phyloP scores from a whole-genome alignment of 768 basidiomycete species.

The Collybia nuda region DNA sequence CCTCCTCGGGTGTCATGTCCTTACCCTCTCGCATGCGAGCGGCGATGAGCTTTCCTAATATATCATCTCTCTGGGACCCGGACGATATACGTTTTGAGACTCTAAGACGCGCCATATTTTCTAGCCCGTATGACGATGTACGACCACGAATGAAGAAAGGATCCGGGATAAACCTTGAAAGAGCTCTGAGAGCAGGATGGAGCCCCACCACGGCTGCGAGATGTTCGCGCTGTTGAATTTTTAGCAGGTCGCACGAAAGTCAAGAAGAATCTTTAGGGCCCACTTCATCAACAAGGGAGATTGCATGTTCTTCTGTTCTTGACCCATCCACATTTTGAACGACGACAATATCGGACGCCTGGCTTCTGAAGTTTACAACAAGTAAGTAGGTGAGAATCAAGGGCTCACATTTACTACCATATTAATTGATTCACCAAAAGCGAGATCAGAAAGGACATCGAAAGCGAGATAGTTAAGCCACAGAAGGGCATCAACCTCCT shows the following conservation, averaged over 20 bases:
- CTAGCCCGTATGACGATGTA: conserved; percentile 19
- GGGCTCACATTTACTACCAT: conserved; percentile 24
- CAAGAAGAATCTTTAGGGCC: not conserved
- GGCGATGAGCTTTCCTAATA: conserved; percentile 23
- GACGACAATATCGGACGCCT: conserved; percentile 25
- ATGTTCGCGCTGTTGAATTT: conserved; percentile 23
- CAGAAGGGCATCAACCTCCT: conserved; percentile 19
- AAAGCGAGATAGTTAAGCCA: conserved; percentile 35
- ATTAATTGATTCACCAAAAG: conserved; percentile 30
- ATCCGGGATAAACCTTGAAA: conserved; percentile 20
- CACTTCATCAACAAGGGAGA: conserved; percentile 27
- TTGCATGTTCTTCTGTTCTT: conserved; percentile 18
- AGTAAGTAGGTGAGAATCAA: not conserved
- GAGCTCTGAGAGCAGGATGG: conserved; percentile 17
- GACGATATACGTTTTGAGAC: conserved; percentile 21
- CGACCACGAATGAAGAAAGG: conserved; percentile 22
- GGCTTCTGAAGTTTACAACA: not conserved
- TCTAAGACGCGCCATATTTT: conserved; percentile 19
- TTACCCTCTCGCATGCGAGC: conserved; percentile 14
- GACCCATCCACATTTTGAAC: conserved; percentile 17
- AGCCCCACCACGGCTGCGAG: conserved; percentile 25
- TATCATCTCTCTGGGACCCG: conserved; percentile 20
- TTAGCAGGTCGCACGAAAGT: not conserved
- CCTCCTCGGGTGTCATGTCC: conserved; percentile 15
- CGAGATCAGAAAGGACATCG: conserved; percentile 30